These are phyloP conservation scores for Hyaloscypha variabilis DNA, from an alignment of 495 filamentous ascomycete genomes.

Conservation along the genomic window DNA sequence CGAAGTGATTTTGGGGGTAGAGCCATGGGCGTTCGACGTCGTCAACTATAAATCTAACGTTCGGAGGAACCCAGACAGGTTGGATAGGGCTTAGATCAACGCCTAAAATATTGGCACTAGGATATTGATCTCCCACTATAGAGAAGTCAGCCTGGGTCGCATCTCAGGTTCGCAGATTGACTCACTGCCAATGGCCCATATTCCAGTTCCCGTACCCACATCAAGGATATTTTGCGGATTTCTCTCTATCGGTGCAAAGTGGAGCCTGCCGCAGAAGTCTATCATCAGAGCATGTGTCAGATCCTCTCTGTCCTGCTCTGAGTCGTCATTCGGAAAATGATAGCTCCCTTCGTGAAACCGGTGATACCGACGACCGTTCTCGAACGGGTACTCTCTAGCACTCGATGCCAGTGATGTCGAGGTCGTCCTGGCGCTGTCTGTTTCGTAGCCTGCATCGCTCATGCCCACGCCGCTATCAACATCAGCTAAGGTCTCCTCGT, in stretches of 20 bases:
- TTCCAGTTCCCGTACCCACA: too few species aligned
- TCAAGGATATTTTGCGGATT: constrained; percentile 49
- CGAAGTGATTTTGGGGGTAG: constrained; percentile 55
- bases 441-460: constrained; percentile 53
- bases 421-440: constrained; percentile 38
- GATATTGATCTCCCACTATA: too few species aligned
- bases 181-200: constrained; percentile 65
- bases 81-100: constrained; percentile 68
- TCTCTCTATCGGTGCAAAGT: constrained; percentile 52
- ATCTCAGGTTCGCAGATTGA: too few species aligned
- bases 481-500: too few species aligned
- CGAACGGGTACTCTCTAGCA: constrained; percentile 57
- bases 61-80: constrained; percentile 58
- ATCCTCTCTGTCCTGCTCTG: constrained; percentile 73
- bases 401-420: constrained; percentile 54
- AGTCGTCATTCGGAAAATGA: constrained; percentile 66
- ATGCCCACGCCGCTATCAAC: too few species aligned
- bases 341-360: constrained; percentile 65
- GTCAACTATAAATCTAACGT: constrained; percentile 62
- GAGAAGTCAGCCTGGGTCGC: background rate
- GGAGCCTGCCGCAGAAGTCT: constrained; percentile 49
- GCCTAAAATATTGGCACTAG: constrained; percentile 48
- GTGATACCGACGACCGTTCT: constrained; percentile 75
- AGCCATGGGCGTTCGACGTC: constrained; percentile 62
- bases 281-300: constrained; percentile 66